Base-by-base conservation (phyloP, 2,329 filamentous ascomycete species). In the Nothophaeocryptopus gaeumannii region DNA sequence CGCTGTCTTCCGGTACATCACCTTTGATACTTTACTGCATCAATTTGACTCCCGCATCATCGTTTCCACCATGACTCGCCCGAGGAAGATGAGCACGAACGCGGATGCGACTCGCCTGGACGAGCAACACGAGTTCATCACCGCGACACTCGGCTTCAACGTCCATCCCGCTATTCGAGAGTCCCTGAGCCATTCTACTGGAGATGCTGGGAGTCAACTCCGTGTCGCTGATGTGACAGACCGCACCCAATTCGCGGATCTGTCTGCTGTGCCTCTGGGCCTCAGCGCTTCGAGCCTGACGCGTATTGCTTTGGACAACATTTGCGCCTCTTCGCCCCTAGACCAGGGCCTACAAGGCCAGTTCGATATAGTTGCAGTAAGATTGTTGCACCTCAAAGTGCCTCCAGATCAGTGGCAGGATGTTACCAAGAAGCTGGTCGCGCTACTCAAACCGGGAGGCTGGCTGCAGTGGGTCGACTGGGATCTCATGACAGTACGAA, bases 391-490 rank as follows among this genome's bases (percentile, higher is more conserved):
- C 20, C 46, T 47, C 2, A 33, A 48, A n/a, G 39, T 60, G 32
- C 15, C 32, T 4, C 26, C 33, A 7, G 51, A 55, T 16, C n/a
- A 48, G 15, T 58, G 56, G 54, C 35, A 50, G 7, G 9, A 30
- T 3, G 50, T 51, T n/a, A 32, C 53, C 7, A 13, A 48, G 5
- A 52, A 50, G 14, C 47, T 60, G 5, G 33, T 51, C 3, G 30
- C 52, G 3, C 52, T 60, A 4, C 47, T 60, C 2, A 47, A 50
- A 15, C 58, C 58, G 12, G 52, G 54, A 15, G 58, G 56, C 16
- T 55, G 53, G 53, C 33, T 58, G 4, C 55, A 58, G 39, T 55
- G 53, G 53, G 42, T 48, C 8, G 55, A 58, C 45, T 55, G 46
- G 44, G 54, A 59, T 33, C 56, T 54, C 3, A 45, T 53, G 30